A percentile compares a stretch with the other conserved stretches of the same genome.
These are phyloP conservation scores for Boletellus ananiceps DNA, from an alignment of 768 basidiomycete species.

Conservation along the genomic window DNA sequence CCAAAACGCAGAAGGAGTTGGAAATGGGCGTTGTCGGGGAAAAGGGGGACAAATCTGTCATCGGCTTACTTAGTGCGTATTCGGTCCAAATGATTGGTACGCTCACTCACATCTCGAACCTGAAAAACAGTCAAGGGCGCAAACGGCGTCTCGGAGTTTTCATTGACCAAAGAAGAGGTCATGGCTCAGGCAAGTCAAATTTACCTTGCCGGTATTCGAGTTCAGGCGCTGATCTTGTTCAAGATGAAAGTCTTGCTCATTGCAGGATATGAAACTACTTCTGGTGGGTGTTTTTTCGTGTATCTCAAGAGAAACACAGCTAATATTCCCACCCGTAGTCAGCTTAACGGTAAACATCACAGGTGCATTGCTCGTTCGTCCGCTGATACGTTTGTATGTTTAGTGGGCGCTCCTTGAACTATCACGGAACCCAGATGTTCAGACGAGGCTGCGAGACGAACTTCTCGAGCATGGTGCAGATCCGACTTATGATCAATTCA, in stretches of 20 bases:
- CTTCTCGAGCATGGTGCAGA: slow-evolving; percentile 41
- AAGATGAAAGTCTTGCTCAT: slow-evolving; percentile 17
- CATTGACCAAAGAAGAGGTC: slow-evolving; percentile 26
- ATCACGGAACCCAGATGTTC: slow-evolving; percentile 40
- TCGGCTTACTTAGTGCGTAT: slow-evolving; percentile 22
- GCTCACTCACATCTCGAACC: not conserved
- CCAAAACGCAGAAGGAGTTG: slow-evolving; percentile 32
- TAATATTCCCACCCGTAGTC: slow-evolving; percentile 1
- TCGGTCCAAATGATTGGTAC: slow-evolving; percentile 12
- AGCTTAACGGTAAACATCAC: slow-evolving; percentile 8
- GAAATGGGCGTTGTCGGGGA: slow-evolving; percentile 18
- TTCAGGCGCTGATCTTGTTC: not conserved
- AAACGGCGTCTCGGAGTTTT: slow-evolving; percentile 19
- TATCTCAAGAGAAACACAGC: not conserved
- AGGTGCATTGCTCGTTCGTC: not conserved
- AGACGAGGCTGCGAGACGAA: slow-evolving; percentile 48
- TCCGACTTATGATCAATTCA: slow-evolving; percentile 52
- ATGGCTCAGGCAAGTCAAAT: slow-evolving; percentile 14
- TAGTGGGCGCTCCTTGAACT: slow-evolving; percentile 44
- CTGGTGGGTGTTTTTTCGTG: slow-evolving; percentile 6
- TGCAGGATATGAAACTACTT: slow-evolving; percentile 22
- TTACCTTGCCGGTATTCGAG: no score
- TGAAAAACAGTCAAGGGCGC: slow-evolving; percentile 34
- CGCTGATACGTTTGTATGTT: not conserved
- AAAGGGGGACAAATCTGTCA: slow-evolving; percentile 25